Percentiles rank a stretch among this genome's conserved stretches.
These are phyloP conservation scores for Tillandsia fasciculata DNA, from an alignment of 176 grass and related monocot species.

Conservation along the genomic window DNA sequence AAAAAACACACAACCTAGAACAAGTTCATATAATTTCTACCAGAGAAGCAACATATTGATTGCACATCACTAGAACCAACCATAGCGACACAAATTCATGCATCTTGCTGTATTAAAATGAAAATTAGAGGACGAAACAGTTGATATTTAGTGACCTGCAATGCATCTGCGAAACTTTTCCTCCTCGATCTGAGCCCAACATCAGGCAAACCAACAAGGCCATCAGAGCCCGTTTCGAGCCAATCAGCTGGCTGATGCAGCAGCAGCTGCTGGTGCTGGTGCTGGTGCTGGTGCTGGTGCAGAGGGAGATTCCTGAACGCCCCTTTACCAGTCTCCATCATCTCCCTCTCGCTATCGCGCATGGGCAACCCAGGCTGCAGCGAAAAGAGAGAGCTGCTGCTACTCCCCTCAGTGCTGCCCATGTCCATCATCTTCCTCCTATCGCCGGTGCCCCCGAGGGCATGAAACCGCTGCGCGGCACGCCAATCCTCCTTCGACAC, in stretches of 20 bases:
- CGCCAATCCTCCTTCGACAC: slow-evolving; percentile 1
- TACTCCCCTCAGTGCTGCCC: slow-evolving; percentile 11
- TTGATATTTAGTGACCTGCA: slow-evolving; percentile 49
- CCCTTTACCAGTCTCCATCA: slow-evolving; percentile 19
- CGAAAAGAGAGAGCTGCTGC: slow-evolving; percentile 52
- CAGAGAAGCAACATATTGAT: no score
- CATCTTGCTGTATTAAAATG: background rate
- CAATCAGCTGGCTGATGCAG: slow-evolving; percentile 32
- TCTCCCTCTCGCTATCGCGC: slow-evolving; percentile 22
- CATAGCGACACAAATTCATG: background rate
- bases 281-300: background rate
- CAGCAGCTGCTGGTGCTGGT: no score
- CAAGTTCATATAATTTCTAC: no score
- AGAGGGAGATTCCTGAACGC: slow-evolving; percentile 17
- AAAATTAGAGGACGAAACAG: slow-evolving; percentile 7
- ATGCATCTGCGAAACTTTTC: slow-evolving; percentile 86
- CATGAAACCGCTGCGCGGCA: background rate
- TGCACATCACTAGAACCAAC: no score
- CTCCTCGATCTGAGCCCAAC: slow-evolving; percentile 29
- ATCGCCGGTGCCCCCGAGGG: slow-evolving; percentile 55
- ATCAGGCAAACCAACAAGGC: slow-evolving; percentile 44
- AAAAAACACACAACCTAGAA: no score
- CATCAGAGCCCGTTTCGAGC: slow-evolving; percentile 37
- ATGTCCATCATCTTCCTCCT: slow-evolving; percentile 28
- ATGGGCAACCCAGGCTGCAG: slow-evolving; percentile 37